These are phyloP conservation scores for Vigna reflexopilosa DNA, from an alignment of 306 rosid genomes.

Conservation along the genomic window DNA sequence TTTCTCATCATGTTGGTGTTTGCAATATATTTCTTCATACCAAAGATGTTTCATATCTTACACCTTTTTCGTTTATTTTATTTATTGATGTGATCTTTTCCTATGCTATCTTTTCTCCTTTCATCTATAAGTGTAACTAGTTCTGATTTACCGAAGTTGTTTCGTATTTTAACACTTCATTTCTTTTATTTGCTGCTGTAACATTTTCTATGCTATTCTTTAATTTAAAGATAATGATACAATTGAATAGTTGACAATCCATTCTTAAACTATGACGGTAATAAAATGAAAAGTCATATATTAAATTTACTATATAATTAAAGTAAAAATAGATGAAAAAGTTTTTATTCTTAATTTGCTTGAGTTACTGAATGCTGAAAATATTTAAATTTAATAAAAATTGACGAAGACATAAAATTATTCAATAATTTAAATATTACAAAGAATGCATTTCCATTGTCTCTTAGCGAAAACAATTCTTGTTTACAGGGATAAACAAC, in stretches of 20 bases:
- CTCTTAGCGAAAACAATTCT: not conserved
- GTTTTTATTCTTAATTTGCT: not conserved
- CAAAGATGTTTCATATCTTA: not conserved
- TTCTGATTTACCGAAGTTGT: not conserved
- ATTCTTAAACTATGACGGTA: not conserved
- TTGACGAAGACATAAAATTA: too few species aligned
- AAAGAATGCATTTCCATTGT: not conserved
- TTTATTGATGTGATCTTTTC: not conserved
- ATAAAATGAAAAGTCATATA: too few species aligned
- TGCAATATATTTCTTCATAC: not conserved
- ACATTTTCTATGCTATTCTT: not conserved
- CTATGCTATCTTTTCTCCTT: not conserved
- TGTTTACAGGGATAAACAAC: not conserved
- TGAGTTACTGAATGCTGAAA: not conserved
- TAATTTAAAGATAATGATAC: not conserved
- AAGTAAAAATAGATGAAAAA: too few species aligned
- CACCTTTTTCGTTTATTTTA: not conserved
- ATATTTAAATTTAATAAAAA: too few species aligned
- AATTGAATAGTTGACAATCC: not conserved
- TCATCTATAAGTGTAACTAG: not conserved
- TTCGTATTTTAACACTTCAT: not conserved
- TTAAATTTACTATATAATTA: too few species aligned
- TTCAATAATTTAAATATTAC: not conserved
- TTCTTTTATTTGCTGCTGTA: not conserved
- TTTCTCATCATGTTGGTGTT: not conserved